Conservation (phyloP, 352 stramenopile species). For the Pythium insidiosum region DNA sequence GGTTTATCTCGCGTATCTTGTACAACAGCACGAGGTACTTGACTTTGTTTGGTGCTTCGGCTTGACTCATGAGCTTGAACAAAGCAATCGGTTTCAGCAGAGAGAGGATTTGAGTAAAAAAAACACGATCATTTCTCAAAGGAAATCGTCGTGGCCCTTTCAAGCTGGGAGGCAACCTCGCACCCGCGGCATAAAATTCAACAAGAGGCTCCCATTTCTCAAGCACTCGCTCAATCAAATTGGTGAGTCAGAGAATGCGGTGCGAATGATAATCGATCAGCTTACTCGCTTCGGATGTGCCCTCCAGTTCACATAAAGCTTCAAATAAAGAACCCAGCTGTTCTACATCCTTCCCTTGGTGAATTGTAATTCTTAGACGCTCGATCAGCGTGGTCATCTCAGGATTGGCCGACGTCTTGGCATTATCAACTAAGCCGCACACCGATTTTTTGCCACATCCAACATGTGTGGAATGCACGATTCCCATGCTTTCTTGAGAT, state of each 20-base stretch:
- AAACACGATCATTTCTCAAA: not conserved
- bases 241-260: slow-evolving; percentile 1
- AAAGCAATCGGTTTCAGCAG: not conserved
- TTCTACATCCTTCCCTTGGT: not conserved
- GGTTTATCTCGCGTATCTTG: slow-evolving; percentile 1
- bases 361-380: not conserved
- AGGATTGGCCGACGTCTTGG: not conserved
- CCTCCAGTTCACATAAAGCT: slow-evolving; percentile 2
- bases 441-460: not conserved
- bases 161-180: not conserved
- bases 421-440: not conserved
- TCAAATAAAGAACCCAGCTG: not conserved
- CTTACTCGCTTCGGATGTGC: not conserved
- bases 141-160: not conserved
- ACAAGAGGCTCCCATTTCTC: slow-evolving; percentile 1
- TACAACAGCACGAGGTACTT: slow-evolving; percentile 2
- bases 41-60: not conserved
- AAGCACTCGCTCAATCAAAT: not conserved
- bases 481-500: not conserved
- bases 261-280: slow-evolving; percentile 6
- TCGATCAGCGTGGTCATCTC: not conserved
- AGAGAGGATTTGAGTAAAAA: not conserved
- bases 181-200: not conserved
- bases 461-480: not conserved
- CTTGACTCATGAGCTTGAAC: slow-evolving; percentile 1